phyloP scores from a whole-genome alignment of 768 basidiomycete genomes.

The Polyporus arcularius region DNA sequence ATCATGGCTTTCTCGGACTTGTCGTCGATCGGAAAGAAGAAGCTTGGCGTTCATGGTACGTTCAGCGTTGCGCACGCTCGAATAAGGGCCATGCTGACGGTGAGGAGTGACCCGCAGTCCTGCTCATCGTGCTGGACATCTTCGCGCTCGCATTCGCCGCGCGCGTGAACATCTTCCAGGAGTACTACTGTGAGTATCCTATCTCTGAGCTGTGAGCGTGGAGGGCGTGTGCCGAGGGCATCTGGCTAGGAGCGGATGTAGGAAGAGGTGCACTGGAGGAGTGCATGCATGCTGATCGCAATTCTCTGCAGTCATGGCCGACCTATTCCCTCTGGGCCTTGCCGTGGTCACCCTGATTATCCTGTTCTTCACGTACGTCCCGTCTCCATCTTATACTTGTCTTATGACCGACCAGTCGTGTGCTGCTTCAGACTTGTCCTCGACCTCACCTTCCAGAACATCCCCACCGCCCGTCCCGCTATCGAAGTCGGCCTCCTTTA shows the following conservation, averaged over 20 bases:
- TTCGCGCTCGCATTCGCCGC: slow-evolving; percentile 54
- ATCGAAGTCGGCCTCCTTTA: slow-evolving; percentile 49
- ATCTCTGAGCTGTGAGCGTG: too few relatives aligned
- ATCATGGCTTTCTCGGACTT: slow-evolving; percentile 10
- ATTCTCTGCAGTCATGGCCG: slow-evolving; percentile 47
- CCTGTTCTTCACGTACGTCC: slow-evolving; percentile 43
- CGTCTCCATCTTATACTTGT: neutral
- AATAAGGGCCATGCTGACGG: neutral
- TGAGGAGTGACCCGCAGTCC: slow-evolving; percentile 32
- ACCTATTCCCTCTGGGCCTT: slow-evolving; percentile 61
- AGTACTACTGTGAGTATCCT: slow-evolving; percentile 55
- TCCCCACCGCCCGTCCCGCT: slow-evolving; percentile 48
- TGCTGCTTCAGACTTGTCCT: slow-evolving; percentile 39
- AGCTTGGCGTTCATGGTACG: slow-evolving; percentile 34
- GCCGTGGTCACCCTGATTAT: slow-evolving; percentile 52
- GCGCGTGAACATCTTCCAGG: slow-evolving; percentile 57
- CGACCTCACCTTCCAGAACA: slow-evolving; percentile 43
- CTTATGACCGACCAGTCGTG: neutral
- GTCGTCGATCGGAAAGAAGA: slow-evolving; percentile 30
- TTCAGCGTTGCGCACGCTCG: neutral
- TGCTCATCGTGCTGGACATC: slow-evolving; percentile 47
- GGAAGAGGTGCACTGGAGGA: neutral
- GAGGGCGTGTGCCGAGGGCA: neutral
- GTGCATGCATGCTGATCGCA: neutral
- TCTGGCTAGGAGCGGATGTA: neutral